These are phyloP conservation scores for Hordeum vulgare DNA, from an alignment of 176 grass and related monocot species.

Conservation along the genomic window DNA sequence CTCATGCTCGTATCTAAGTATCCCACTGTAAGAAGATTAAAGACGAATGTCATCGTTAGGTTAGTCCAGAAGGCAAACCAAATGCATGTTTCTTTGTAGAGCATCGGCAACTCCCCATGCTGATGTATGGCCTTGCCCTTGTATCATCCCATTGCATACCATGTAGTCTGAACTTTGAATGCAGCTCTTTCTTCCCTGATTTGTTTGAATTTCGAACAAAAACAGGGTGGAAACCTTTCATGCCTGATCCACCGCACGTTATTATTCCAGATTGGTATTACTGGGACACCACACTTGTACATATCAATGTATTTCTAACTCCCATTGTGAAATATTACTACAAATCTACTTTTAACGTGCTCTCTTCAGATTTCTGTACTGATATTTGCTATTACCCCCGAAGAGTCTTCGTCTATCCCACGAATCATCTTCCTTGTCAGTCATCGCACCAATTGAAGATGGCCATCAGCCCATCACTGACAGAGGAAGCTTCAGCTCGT, in stretches of 20 bases:
- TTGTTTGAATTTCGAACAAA: no score
- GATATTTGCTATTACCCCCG: neutral
- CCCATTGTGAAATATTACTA: neutral
- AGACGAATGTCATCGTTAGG: no score
- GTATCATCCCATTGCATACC: constrained; percentile 9
- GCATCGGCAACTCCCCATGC: neutral
- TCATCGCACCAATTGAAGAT: neutral
- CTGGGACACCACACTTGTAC: neutral
- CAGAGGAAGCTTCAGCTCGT: neutral
- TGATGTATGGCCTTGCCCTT: neutral
- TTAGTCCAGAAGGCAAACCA: neutral
- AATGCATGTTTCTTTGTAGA: neutral
- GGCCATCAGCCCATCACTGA: neutral
- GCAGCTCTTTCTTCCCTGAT: no score
- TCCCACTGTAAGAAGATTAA: no score
- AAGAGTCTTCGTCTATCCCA: neutral
- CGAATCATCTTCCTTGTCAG: neutral
- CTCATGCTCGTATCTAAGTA: neutral
- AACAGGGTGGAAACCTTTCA: neutral
- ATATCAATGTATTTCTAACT: neutral
- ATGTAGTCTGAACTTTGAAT: neutral
- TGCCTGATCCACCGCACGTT: neutral
- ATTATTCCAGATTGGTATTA: rapidly evolving
- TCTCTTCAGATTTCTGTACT: rapidly evolving
- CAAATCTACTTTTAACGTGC: rapidly evolving